A percentile compares a stretch with the other conserved stretches of the same genome.
Conservation (phyloP, 352 stramenopile genomes). For the Plasmopara muralis region DNA sequence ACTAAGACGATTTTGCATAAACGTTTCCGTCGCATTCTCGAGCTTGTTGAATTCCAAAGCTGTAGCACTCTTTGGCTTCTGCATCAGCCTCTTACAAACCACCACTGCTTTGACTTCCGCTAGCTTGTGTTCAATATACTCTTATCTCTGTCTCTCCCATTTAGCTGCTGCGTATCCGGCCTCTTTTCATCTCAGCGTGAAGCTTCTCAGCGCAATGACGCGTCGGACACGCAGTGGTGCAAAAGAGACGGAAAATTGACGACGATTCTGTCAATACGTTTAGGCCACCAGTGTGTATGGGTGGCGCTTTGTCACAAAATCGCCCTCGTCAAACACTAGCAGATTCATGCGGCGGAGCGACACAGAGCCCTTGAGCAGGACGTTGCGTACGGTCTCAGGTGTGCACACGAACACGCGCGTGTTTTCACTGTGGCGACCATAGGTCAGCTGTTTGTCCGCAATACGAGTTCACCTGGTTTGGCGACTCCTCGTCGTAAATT, state of each 20-base stretch:
- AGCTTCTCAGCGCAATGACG: constrained; percentile 67
- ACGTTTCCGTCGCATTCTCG: constrained; percentile 48
- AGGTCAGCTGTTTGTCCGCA: constrained; percentile 43
- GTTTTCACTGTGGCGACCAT: constrained; percentile 55
- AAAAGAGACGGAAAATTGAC: constrained; percentile 72
- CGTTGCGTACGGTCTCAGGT: constrained; percentile 77
- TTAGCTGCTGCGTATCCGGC: constrained; percentile 56
- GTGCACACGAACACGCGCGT: constrained; percentile 82
- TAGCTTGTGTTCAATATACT: constrained; percentile 36
- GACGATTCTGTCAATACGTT: constrained; percentile 44
- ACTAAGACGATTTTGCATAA: constrained; percentile 42
- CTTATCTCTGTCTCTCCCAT: constrained; percentile 21
- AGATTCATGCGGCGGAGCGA: constrained; percentile 69
- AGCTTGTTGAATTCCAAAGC: constrained; percentile 28
- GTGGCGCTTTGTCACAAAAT: constrained; percentile 84
- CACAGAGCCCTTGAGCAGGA: constrained; percentile 81
- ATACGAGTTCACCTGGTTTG: constrained; percentile 50
- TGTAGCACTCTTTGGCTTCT: constrained; percentile 41
- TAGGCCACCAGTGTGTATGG: constrained; percentile 86
- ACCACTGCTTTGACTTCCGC: constrained; percentile 39
- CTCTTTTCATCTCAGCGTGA: constrained; percentile 59
- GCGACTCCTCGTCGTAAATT: constrained; percentile 71
- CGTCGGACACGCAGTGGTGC: constrained; percentile 73
- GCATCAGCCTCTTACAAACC: constrained; percentile 45
- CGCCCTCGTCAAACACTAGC: constrained; percentile 87